These are phyloP conservation scores for Trichoderma polysporum DNA, from an alignment of 2,329 filamentous ascomycete species.

Conservation along the genomic window DNA sequence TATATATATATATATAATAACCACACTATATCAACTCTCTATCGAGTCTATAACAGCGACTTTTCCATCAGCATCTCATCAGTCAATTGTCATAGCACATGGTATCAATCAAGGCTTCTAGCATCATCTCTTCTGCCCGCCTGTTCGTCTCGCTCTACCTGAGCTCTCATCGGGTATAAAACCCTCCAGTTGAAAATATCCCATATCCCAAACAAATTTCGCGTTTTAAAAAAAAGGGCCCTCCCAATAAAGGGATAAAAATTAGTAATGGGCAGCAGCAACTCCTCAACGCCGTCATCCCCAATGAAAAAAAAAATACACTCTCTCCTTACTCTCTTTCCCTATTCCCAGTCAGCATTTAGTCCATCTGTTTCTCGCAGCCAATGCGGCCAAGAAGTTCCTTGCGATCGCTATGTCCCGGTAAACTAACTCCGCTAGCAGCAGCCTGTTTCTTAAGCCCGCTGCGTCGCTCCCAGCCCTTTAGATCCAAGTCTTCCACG, in stretches of 20 bases:
- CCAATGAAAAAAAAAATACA: not conserved
- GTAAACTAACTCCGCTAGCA: slow-evolving; percentile 63
- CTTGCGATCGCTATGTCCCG: slow-evolving; percentile 73
- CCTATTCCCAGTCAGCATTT: slow-evolving; percentile 17
- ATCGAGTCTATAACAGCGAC: slow-evolving; percentile 12
- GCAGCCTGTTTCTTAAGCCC: slow-evolving; percentile 55
- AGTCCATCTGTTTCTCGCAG: slow-evolving; percentile 71
- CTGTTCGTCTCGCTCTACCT: not conserved
- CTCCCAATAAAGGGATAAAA: not conserved
- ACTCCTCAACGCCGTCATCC: slow-evolving; percentile 21
- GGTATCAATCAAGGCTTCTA: slow-evolving; percentile 15
- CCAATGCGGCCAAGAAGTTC: slow-evolving; percentile 79
- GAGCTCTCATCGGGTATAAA: not conserved
- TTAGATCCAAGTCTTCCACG: slow-evolving; percentile 68
- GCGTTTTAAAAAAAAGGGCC: not conserved
- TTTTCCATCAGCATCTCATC: not conserved
- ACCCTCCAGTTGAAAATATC: not conserved
- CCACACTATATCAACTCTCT: slow-evolving; percentile 16
- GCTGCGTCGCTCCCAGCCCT: slow-evolving; percentile 59
- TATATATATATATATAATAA: not conserved
- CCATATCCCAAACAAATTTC: slow-evolving; percentile 1
- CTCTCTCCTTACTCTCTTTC: not conserved
- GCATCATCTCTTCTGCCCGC: slow-evolving; percentile 1
- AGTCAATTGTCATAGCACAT: slow-evolving; percentile 7
- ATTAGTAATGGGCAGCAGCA: not conserved